Conservation (phyloP, 768 basidiomycete genomes). For the Kwoniella dendrophila region DNA sequence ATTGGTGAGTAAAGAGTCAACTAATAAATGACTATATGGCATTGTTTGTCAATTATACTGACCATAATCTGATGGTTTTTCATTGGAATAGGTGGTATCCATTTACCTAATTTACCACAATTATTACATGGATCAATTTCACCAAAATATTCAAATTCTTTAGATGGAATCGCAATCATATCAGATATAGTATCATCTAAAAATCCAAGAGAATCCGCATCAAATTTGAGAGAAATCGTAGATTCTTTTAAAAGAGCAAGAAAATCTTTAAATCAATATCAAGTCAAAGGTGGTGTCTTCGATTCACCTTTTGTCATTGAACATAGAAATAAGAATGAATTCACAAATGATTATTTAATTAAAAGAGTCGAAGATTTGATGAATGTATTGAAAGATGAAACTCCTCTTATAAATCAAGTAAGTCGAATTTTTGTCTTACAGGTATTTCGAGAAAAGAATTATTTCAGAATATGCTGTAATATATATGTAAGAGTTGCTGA, state of each 20-base stretch:
- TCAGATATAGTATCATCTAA: slow-evolving; percentile 77
- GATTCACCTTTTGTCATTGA: slow-evolving; percentile 55
- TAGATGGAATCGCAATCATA: slow-evolving; percentile 86
- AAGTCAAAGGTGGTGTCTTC: slow-evolving; percentile 54
- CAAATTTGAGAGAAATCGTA: slow-evolving; percentile 33
- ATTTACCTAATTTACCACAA: slow-evolving; percentile 72
- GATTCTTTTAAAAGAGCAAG: slow-evolving; percentile 43
- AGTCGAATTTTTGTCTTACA: slow-evolving; percentile 1
- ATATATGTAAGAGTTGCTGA: background rate
- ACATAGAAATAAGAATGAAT: background rate
- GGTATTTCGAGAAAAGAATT: background rate
- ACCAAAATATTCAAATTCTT: slow-evolving; percentile 59
- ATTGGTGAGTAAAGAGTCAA: slow-evolving; percentile 66
- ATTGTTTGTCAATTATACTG: background rate
- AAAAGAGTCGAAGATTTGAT: slow-evolving; percentile 62
- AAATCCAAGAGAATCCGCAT: slow-evolving; percentile 63
- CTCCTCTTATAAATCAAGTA: slow-evolving; percentile 77
- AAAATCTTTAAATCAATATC: slow-evolving; percentile 58
- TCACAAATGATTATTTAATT: slow-evolving; percentile 29
- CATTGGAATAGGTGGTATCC: slow-evolving; percentile 76
- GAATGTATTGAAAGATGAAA: slow-evolving; percentile 60
- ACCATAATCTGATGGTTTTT: background rate
- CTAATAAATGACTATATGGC: background rate
- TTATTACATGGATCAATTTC: slow-evolving; percentile 74
- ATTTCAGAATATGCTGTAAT: background rate